phyloP scores from a whole-genome alignment of 257 asterid genomes.

The Ocimum tenuiflorum region DNA sequence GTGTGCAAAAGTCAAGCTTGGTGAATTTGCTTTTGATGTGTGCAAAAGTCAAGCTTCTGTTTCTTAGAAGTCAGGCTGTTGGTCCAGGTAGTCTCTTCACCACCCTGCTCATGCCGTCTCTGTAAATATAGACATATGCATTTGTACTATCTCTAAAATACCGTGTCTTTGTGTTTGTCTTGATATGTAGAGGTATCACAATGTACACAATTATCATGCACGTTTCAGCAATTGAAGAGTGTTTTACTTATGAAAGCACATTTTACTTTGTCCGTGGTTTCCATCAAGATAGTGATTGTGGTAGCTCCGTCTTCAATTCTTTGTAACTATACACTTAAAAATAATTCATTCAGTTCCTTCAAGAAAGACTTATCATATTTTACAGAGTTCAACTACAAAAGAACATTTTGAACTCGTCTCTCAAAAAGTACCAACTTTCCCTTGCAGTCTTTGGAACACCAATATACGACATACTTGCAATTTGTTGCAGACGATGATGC shows the following conservation, averaged over 20 bases:
- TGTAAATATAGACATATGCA: neutral
- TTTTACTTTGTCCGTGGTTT: neutral
- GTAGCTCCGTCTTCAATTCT: neutral
- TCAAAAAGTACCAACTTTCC: neutral
- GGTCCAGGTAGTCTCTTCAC: neutral
- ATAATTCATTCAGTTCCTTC: neutral
- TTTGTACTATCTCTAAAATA: too few species aligned
- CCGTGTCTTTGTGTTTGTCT: neutral
- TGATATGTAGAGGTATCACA: neutral
- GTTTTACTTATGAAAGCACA: neutral
- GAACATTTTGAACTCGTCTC: neutral
- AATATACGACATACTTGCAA: neutral
- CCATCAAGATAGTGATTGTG: neutral
- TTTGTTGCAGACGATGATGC: neutral
- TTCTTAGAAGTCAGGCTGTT: neutral
- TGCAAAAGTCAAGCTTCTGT: neutral
- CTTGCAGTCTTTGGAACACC: neutral
- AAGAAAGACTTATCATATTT: neutral
- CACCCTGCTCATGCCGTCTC: neutral
- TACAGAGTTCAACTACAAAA: neutral
- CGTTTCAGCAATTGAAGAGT: neutral
- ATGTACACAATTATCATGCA: neutral
- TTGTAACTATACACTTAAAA: neutral
- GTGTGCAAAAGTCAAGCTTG: too few species aligned
- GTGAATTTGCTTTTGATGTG: too few species aligned